Evolutionary conservation across 805 yeast species (phyloP), one percentile per base, ranked within the genome.

Genomic region (Yarrowia hollandica): DNA sequence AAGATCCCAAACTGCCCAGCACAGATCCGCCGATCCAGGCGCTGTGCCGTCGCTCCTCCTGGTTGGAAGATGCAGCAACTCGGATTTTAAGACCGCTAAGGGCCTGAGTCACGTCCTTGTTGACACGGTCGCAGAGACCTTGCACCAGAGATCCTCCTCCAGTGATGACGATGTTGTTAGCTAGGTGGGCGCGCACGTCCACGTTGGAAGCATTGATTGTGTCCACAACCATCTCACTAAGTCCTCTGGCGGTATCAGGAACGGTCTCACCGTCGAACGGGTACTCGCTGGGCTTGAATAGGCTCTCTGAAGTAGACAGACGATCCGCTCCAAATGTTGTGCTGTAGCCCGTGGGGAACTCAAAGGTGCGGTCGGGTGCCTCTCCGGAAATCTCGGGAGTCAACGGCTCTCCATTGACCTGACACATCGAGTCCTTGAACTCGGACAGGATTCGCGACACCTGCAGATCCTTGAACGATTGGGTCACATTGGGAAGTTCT

Each of bases 1-100:
- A 91, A 2, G 96, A 88, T 30, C 97, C 97, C 65, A 91, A 77
- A 56, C 94, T 85, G 5, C 96, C 83, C 60, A 91, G 75, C 34
- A 91, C 90, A 64, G 92, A 85, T 7, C 96, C 97, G 42, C 97
- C 97, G 52, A 91, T 80, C 96, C 97, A 91, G 7, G 92, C 78
- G 62, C 90, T 87, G 68, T 81, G 86, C 64, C 82, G 81, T 68
- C 97, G 80, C 72, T 91, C 97, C 60, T 78, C 78, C 4, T 85
- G 61, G 62, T 71, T 72, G 8, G 97, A 97, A 6, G 86, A 82
- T 2, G 96, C 85, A 65, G 90, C 86, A 30, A 91, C 79, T 68
- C 97, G 77, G 39, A 90, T 83, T 71, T 91, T 91, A 64, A 90
- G 77, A 33, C 96, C 95, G 5, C 97, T 96, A 66, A 90, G 83